Evolutionary conservation across 139 green algal species (phyloP).

Genomic region (Micractinium conductrix): DNA sequence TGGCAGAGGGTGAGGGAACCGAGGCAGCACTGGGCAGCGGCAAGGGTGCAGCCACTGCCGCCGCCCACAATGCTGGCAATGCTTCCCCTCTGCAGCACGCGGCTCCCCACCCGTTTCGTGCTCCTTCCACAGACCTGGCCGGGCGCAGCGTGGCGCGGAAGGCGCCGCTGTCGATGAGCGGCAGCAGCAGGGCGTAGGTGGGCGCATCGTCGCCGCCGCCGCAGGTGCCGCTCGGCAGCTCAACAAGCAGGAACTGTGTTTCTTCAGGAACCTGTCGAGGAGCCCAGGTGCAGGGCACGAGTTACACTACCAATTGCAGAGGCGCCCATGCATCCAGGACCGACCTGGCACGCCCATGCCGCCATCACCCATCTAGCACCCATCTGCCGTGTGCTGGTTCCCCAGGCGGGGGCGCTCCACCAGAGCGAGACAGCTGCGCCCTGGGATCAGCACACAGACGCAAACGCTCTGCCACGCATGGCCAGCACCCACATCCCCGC

Average conservation of each 20-base stretch:
- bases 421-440: too few species aligned
- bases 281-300: too few species aligned
- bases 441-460: too few species aligned
- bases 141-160: slow-evolving; percentile 80
- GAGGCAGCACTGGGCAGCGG: background rate
- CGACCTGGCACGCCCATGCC: too few species aligned
- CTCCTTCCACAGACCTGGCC: background rate
- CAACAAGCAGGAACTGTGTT: slow-evolving; percentile 90
- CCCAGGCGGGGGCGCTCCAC: slow-evolving; percentile 96
- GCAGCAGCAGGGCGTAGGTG: slow-evolving; percentile 72
- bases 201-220: too few species aligned
- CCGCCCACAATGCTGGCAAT: too few species aligned
- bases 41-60: background rate
- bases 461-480: background rate
- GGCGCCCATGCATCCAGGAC: too few species aligned
- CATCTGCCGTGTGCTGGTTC: slow-evolving; percentile 47
- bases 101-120: background rate
- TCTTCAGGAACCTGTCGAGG: slow-evolving; percentile 84
- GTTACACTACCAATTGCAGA: too few species aligned
- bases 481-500: background rate
- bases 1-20: too few species aligned
- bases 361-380: too few species aligned
- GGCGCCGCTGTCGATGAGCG: slow-evolving; percentile 74
- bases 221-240: slow-evolving; percentile 72
- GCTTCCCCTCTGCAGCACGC: too few species aligned